Evolutionary conservation across 495 filamentous ascomycete species (phyloP), one percentile per base, ranked within the genome.

Genomic region (Viridothelium virens): DNA sequence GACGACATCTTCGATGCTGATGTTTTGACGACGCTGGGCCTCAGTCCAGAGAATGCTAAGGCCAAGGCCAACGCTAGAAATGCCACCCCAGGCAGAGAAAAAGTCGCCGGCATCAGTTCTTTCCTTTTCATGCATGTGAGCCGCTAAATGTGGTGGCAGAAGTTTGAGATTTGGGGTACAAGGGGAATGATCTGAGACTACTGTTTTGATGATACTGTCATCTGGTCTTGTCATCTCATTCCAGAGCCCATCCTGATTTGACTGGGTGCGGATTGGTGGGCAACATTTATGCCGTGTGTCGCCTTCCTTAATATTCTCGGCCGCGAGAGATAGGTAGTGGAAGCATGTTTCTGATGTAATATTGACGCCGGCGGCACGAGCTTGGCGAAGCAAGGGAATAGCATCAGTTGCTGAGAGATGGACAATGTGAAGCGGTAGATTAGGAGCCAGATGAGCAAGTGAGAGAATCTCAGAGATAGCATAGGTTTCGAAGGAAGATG

Each of bases 281-380:
- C 94, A 98, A 82, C 94, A 98, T 77, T 98, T 98, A 79, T 97
- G 91, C 66, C 94, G 80, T 25, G 93, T 97, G 77, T 98, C 94
- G 38, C 94, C 94, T 59, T 94, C 85, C 61, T 85, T 82, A 61
- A 98, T 88, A 66, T 88, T 81, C 75, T 97, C 94, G 9, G 92
- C 87, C 0, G 92, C 89, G 12, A 98, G 83, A n/a, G 89, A 87
- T 11, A 98, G 85, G 74, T 98, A 98, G 80, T 98, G 94, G 84
- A 95, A 96, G 80, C 94, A 97, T 10, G 94, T 98, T 76, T 98
- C 94, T 36, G 94, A 93, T 2, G 94, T 96, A 78, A 98, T 89
- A 65, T 93, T 91, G 68, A 96, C 74, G 46, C 94, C 94, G 1
- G 79, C 76, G n/a, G 82, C 79, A 62, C 91, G 86, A 38, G 94